Evolutionary conservation across 768 basidiomycete genomes (phyloP), one percentile per base, ranked within the genome.

Genomic region (Collybiopsis luxurians): DNA sequence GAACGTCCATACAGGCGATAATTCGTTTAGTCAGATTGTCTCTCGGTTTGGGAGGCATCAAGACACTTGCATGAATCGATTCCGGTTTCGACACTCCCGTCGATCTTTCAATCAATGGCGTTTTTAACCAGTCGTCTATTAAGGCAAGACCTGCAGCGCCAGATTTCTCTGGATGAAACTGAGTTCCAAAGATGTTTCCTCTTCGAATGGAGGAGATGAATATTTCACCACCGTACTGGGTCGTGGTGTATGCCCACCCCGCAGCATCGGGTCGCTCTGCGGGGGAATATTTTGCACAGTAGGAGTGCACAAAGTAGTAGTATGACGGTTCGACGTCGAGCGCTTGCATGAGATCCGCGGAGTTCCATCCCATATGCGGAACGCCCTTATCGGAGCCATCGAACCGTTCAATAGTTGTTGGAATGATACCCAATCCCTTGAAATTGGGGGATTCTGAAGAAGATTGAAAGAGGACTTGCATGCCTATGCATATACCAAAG

Each of bases 291-390:
- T 79, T 84, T 54, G 89, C 92, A 62, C 89, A 84, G 75, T 85
- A 99, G 13, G 97, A 98, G 75, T 99, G 97, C 31, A 99, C 95
- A 68, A 95, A 99, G 73, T 99, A 99, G 68, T 95, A 98, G 66
- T 87, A 86, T 19, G 84, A 78, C n/a, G 77, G 68, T 50, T 75
- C 70, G 59, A 77, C 65, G 45, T 72, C 66, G 27, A 69, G 66
- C n/a, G 72, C 64, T 65, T 82, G 75, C 55, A 89, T 66, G 40
- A 79, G 75, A 57, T 88, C 84, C 24, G 85, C 84, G 23, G 83
- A 73, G 71, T 97, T 98, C 96, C 96, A 99, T 51, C 97, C 97
- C 73, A 99, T 98, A 75, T 98, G 96, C 28, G 97, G 97, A 15
- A 98, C 96, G 0, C 90, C 76, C 75, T 98, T 98, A 67, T 87